Evolutionary conservation across 441 rosid genomes (phyloP).

Genomic region (Aquilaria agallochum): DNA sequence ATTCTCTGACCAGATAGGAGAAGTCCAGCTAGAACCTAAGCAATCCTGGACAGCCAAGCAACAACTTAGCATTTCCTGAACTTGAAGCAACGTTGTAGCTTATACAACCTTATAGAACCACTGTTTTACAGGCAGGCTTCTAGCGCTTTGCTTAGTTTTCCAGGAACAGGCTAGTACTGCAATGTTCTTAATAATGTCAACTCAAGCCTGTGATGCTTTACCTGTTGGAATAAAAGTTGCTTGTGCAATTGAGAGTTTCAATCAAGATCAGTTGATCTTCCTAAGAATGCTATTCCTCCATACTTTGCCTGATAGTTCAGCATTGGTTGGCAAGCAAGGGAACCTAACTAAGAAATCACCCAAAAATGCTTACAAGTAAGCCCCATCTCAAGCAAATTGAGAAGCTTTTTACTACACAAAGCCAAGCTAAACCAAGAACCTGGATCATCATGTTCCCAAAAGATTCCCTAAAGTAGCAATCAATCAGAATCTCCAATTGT

Average conservation of each 20-base stretch:
- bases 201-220: background rate
- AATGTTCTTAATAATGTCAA: slow-evolving; percentile 4
- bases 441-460: slow-evolving; percentile 1
- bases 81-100: slow-evolving; percentile 10
- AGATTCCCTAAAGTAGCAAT: background rate
- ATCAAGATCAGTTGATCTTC: background rate
- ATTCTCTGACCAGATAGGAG: slow-evolving; percentile 53
- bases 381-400: too few species aligned
- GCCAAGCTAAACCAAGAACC: background rate
- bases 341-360: too few species aligned
- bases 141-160: slow-evolving; percentile 6
- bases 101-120: slow-evolving; percentile 5
- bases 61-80: slow-evolving; percentile 50
- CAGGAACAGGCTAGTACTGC: slow-evolving; percentile 3
- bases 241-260: too few species aligned
- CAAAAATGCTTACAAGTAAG: too few species aligned
- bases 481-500: background rate
- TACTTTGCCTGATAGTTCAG: too few species aligned
- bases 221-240: background rate
- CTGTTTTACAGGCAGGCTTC: background rate
- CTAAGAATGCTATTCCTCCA: background rate
- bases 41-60: slow-evolving; percentile 88
- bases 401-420: too few species aligned
- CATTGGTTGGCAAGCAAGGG: background rate
- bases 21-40: slow-evolving; percentile 68